Percentiles rank a stretch among this genome's conserved stretches.
Conservation (phyloP, 1,139 yeast species). For the Geotrichum australiense region DNA sequence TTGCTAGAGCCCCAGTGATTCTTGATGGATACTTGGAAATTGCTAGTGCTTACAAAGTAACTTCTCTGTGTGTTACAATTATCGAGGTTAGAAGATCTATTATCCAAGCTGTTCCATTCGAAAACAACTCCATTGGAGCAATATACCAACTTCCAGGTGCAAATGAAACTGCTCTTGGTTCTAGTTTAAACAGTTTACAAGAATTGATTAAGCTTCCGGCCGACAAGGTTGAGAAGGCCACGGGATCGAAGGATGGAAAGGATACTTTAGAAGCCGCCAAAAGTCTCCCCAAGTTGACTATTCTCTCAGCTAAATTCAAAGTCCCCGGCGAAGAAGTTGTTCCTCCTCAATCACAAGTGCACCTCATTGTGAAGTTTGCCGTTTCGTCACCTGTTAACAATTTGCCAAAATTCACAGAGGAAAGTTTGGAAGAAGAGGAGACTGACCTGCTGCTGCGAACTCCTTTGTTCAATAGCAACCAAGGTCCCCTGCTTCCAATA, state of each 20-base stretch:
- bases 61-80: conserved; percentile 55
- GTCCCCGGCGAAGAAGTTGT: conserved; percentile 84
- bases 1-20: conserved; percentile 58
- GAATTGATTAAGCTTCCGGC: conserved; percentile 10
- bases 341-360: conserved; percentile 69
- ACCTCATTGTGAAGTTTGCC: conserved; percentile 66
- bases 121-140: conserved; percentile 50
- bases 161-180: conserved; percentile 25
- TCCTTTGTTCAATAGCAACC: conserved; percentile 59
- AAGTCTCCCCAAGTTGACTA: conserved; percentile 61
- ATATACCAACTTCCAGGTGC: conserved; percentile 74
- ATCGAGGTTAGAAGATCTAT: conserved; percentile 65
- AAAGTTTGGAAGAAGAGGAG: conserved; percentile 42
- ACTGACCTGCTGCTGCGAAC: conserved; percentile 61
- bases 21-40: conserved; percentile 73
- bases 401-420: conserved; percentile 33
- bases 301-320: conserved; percentile 64
- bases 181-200: conserved; percentile 3
- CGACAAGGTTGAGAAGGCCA: conserved; percentile 16
- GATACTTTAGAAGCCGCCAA: conserved; percentile 51
- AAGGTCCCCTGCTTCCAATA: conserved; percentile 59
- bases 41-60: conserved; percentile 69
- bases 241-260: conserved; percentile 16
- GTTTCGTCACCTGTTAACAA: conserved; percentile 50
- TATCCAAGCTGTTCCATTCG: conserved; percentile 66